Conservation (phyloP, 2,329 filamentous ascomycete genomes). For the Fusarium robinianum region DNA sequence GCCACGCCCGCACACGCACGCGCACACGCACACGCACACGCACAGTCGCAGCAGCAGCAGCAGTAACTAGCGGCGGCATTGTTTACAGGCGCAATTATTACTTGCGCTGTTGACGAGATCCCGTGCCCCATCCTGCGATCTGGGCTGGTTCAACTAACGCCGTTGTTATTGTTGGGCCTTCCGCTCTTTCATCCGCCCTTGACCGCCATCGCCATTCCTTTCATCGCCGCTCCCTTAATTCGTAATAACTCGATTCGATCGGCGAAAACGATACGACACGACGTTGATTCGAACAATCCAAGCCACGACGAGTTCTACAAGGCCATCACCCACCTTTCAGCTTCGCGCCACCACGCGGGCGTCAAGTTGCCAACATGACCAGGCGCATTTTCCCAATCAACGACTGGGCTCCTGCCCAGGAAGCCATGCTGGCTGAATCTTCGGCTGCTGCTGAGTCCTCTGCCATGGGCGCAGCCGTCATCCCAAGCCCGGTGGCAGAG, state of each 20-base stretch:
- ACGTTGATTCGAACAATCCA: conserved; percentile 7
- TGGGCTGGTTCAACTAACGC: too few species aligned
- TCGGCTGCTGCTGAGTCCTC: conserved; percentile 23
- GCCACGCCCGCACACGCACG: not conserved
- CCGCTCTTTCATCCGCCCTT: not conserved
- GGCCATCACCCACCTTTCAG: not conserved
- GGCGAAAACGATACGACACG: conserved; percentile 8
- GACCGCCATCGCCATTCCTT: not conserved
- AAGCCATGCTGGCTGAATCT: conserved; percentile 43
- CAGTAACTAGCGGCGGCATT: not conserved
- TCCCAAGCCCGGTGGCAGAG: conserved; percentile 4
- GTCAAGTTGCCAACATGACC: conserved; percentile 36
- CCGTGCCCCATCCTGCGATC: too few species aligned
- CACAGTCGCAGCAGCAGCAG: conserved; percentile 1
- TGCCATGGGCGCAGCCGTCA: conserved; percentile 6
- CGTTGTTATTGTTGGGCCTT: not conserved
- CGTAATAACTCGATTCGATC: too few species aligned
- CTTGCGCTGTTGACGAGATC: too few species aligned
- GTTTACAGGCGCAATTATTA: too few species aligned
- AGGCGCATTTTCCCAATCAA: conserved; percentile 46
- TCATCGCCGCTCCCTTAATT: too few species aligned
- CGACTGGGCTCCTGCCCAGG: conserved; percentile 50
- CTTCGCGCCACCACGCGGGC: conserved; percentile 6
- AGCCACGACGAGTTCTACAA: not conserved
- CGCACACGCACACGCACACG: not conserved